A percentile compares a stretch with the other conserved stretches of the same genome.
phyloP scores from a whole-genome alignment of 1,284 basidiomycete species.

The Agroathelia rolfsii region DNA sequence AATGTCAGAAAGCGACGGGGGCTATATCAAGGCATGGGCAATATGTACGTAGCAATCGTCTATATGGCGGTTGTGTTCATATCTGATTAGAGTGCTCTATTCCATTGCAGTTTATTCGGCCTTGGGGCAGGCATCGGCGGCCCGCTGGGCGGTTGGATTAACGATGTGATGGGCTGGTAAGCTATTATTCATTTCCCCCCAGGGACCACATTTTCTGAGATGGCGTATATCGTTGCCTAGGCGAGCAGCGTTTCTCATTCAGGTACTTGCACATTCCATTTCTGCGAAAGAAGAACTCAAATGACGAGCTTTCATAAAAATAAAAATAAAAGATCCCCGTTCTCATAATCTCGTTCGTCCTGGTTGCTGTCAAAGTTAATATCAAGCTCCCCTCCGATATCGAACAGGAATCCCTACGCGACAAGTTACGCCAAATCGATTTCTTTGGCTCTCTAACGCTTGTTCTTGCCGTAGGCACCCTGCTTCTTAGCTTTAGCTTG shows the following conservation, averaged over 20 bases:
- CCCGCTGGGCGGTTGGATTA: slow-evolving; percentile 82
- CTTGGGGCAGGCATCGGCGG: slow-evolving; percentile 79
- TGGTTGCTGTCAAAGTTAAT: slow-evolving; percentile 69
- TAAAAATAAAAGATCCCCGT: slow-evolving; percentile 52
- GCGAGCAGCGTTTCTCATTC: slow-evolving; percentile 60
- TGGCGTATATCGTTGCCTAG: slow-evolving; percentile 29
- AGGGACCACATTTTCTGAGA: slow-evolving; percentile 12
- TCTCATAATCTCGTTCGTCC: slow-evolving; percentile 53
- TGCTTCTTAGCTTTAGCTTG: slow-evolving; percentile 70
- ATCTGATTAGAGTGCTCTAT: slow-evolving; percentile 9
- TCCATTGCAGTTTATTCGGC: slow-evolving; percentile 50
- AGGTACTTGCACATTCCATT: slow-evolving; percentile 29
- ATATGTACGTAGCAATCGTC: slow-evolving; percentile 46
- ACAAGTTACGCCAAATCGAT: slow-evolving; percentile 74
- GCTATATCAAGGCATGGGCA: slow-evolving; percentile 82
- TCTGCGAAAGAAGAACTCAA: slow-evolving; percentile 7
- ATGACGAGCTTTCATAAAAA: background rate
- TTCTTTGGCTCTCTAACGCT: slow-evolving; percentile 74
- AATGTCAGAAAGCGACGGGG: slow-evolving; percentile 67
- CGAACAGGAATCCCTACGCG: slow-evolving; percentile 42
- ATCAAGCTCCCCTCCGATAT: slow-evolving; percentile 53
- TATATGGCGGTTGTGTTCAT: slow-evolving; percentile 2
- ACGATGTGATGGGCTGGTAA: slow-evolving; percentile 77
- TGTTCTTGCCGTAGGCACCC: slow-evolving; percentile 61
- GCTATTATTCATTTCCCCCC: slow-evolving; percentile 18